Percentiles rank a stretch among this genome's conserved stretches.
These are phyloP conservation scores for Colletotrichum musae DNA, from an alignment of 2,329 filamentous ascomycete species.

Conservation along the genomic window DNA sequence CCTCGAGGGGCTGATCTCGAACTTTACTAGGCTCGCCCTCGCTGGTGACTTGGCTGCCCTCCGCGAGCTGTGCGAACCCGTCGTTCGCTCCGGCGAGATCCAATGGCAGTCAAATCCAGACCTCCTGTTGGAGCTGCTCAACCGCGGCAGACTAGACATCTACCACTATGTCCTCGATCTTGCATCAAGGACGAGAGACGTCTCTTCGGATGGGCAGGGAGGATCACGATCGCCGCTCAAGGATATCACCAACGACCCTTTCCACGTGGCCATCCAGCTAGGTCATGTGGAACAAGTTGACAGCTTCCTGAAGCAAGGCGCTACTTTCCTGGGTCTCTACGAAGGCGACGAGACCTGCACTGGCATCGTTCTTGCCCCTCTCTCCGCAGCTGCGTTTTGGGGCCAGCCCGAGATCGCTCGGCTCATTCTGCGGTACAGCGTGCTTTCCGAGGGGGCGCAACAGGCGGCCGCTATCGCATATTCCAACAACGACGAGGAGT, in stretches of 20 bases:
- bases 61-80: slow-evolving; percentile 47
- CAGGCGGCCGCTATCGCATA: slow-evolving; percentile 45
- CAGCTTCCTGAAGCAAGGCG: slow-evolving; percentile 42
- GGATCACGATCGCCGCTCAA: slow-evolving; percentile 22
- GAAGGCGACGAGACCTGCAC: slow-evolving; percentile 6
- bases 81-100: slow-evolving; percentile 47
- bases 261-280: slow-evolving; percentile 48
- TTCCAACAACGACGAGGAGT: slow-evolving; percentile 37
- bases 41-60: slow-evolving; percentile 45
- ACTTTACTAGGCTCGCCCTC: slow-evolving; percentile 45
- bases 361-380: slow-evolving; percentile 45
- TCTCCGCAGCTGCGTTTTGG: slow-evolving; percentile 49
- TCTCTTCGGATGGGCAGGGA: slow-evolving; percentile 12
- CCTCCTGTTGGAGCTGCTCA: slow-evolving; percentile 46
- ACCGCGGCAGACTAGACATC: slow-evolving; percentile 44
- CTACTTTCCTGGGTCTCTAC: slow-evolving; percentile 43
- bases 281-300: slow-evolving; percentile 43
- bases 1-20: slow-evolving; percentile 42
- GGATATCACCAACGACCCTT: slow-evolving; percentile 48
- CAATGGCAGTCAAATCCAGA: slow-evolving; percentile 44
- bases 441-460: slow-evolving; percentile 37
- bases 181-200: slow-evolving; percentile 45
- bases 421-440: slow-evolving; percentile 42
- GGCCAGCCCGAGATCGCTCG: slow-evolving; percentile 44
- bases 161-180: slow-evolving; percentile 49